Evolutionary conservation across 208 protist species (phyloP), one percentile per base, ranked within the genome.

Genomic region (Crithidia sp.): DNA sequence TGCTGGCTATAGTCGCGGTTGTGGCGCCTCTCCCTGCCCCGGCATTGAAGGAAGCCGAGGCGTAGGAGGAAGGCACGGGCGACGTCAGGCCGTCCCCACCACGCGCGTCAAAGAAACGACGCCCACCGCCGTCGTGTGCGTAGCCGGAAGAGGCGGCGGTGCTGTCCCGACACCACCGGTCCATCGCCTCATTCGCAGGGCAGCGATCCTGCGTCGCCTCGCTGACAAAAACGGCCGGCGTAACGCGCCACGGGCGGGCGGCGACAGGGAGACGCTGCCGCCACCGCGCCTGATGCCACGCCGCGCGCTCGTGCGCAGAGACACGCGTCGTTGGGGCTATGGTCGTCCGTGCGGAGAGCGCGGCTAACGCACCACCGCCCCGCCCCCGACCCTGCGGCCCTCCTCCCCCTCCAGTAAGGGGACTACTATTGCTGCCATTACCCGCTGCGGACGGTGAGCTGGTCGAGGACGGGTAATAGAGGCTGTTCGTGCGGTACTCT

Each of bases 231-330:
- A 41, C n/a, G 4, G 65, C 10, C 3, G 67, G 67, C 1, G n/a
- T 14, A 4, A 56, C 53, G 49, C 74, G 62, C 74, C 74, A 79
- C 17, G 61, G 74, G 9, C 62, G 74, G 17, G 40, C 47, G 0
- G 67, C 60, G 12, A 68, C 62, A 0, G 67, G 68, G 0, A 74
- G 56, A 10, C 74, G 74, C 36, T 79, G 74, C 14, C 67, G 74
- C 74, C 74, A 79, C 4, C 74, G 67, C n/a, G 74, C 74, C 55
- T 74, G 74, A 66, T 79, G 74, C 74, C 74, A 79, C 37, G 67
- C 67, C 19, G 74, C 67, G 4, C 67, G 74, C 10, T 79, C 74
- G 13, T 17, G 12, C 0, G 74, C 45, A 4, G 49, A 14, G 4
- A 79, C 28, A 17, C 56, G 67, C 0, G 68, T 74, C 1, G 74